A percentile compares a stretch with the other conserved stretches of the same genome.
These are phyloP conservation scores for Erysimum pusillum DNA, from an alignment of 441 rosid genomes.

Conservation along the genomic window DNA sequence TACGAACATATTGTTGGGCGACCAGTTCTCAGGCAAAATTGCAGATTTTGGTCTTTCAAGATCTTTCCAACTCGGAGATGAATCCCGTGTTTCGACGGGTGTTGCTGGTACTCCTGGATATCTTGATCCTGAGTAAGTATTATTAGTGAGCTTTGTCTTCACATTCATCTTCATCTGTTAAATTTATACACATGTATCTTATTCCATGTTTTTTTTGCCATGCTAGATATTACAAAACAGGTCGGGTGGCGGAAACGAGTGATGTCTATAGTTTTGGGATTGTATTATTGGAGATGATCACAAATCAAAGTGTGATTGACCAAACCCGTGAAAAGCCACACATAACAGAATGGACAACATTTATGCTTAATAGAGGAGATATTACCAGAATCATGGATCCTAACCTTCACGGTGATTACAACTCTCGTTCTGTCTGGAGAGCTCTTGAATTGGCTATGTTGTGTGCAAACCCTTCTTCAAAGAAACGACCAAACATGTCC, in stretches of 20 bases:
- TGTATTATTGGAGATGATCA: too few relatives aligned
- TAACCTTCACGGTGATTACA: slow-evolving; percentile 50
- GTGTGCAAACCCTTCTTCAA: slow-evolving; percentile 42
- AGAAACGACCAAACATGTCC: slow-evolving; percentile 51
- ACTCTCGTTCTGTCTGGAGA: slow-evolving; percentile 55
- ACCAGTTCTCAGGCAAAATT: slow-evolving; percentile 41
- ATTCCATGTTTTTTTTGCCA: background rate
- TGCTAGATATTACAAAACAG: slow-evolving; percentile 20
- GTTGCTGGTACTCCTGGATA: slow-evolving; percentile 53
- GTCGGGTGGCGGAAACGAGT: too few relatives aligned
- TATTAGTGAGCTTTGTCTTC: background rate
- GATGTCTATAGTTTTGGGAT: too few relatives aligned
- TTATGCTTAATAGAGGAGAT: slow-evolving; percentile 52
- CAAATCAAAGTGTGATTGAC: too few relatives aligned
- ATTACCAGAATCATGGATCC: slow-evolving; percentile 56
- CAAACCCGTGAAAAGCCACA: slow-evolving; percentile 24
- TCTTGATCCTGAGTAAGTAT: slow-evolving; percentile 54
- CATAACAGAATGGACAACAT: slow-evolving; percentile 51
- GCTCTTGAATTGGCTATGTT: slow-evolving; percentile 53
- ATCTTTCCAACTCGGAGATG: slow-evolving; percentile 37
- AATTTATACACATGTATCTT: too few relatives aligned
- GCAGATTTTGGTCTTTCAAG: slow-evolving; percentile 55
- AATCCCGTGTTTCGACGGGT: slow-evolving; percentile 30
- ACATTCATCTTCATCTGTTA: too few relatives aligned
- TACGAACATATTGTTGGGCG: slow-evolving; percentile 46